Percentiles rank a stretch among this genome's conserved stretches.
phyloP scores from a whole-genome alignment of 164 flowering plant species.

The Aristolochia californica region DNA sequence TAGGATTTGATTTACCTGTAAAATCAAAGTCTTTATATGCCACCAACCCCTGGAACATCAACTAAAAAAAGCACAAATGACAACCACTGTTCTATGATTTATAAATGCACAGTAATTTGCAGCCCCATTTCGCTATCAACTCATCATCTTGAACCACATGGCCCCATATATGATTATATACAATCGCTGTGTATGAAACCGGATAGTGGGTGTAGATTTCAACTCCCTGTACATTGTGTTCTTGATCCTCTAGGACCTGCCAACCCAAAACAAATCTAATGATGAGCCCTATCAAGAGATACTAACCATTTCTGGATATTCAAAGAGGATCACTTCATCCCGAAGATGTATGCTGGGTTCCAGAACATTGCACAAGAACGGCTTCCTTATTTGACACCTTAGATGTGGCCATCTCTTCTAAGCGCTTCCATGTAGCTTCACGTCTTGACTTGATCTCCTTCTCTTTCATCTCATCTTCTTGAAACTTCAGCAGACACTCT shows the following conservation, averaged over 20 bases:
- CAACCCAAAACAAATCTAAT: slow-evolving; percentile 12
- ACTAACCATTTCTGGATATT: slow-evolving; percentile 1
- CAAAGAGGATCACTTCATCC: slow-evolving; percentile 8
- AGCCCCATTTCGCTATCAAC: not conserved
- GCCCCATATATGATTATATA: slow-evolving; percentile 13
- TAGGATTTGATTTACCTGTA: slow-evolving; percentile 7
- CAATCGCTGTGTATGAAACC: slow-evolving; percentile 11
- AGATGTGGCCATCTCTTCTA: slow-evolving; percentile 57
- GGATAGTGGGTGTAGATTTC: not conserved
- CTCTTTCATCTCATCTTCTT: slow-evolving; percentile 47
- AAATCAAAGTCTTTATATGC: not conserved
- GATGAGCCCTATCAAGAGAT: not conserved
- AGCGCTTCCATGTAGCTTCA: slow-evolving; percentile 53
- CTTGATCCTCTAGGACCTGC: slow-evolving; percentile 9
- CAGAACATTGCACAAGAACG: slow-evolving; percentile 27
- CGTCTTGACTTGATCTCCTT: slow-evolving; percentile 34
- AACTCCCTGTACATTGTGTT: slow-evolving; percentile 14
- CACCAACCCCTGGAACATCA: slow-evolving; percentile 8
- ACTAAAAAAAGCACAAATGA: slow-evolving; percentile 6
- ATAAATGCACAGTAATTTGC: not conserved
- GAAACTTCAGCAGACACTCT: slow-evolving; percentile 52
- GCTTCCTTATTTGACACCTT: slow-evolving; percentile 42
- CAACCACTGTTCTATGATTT: slow-evolving; percentile 3
- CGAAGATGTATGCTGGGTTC: slow-evolving; percentile 9
- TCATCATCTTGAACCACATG: slow-evolving; percentile 1